Evolutionary conservation across 1,139 yeast species (phyloP), one percentile per base, ranked within the genome.

Genomic region (Protomyces pachydermus): DNA sequence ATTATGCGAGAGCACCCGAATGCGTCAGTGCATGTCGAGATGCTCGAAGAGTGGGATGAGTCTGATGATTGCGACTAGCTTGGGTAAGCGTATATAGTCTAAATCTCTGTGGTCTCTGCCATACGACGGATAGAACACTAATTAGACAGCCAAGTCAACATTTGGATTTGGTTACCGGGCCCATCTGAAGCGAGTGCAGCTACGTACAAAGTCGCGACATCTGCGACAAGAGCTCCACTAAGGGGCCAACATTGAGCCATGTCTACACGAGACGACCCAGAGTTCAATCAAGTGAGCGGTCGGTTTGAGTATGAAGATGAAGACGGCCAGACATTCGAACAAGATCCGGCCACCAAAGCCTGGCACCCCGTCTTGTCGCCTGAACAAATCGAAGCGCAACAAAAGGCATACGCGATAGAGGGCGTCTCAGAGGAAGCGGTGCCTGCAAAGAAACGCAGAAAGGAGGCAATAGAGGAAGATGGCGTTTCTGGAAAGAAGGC

Each of bases 261-360:
- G 65, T 56, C 57, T 38, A 50, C 57, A 20, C 37, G 54, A 12
- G 63, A 57, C 16, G 65, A 57, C 39, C 63, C 65, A 5, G 65
- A 62, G 45, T 60, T 60, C 58, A 54, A 54, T 23, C 42, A 60
- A 18, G 34, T 60, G 3, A 53, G 60, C 2, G 60, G 60, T 6
- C 28, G 56, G n/a, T 64, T 57, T 54, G 60, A 56, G 9, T 64
- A 57, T 45, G 65, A 64, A 16, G 65, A 57, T 20, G 60, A 64
- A 8, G 42, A 46, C 12, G 64, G 65, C 20, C 55, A 57, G 25
- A 54, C 55, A n/a, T 64, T 23, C 38, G 65, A 64, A 37, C 42
- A 58, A 16, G 64, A 64, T 38, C 57, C 52, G 8, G 6, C 10
- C 2, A 60, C 60, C 8, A 46, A 45, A 12, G 37, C 45, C 16